These are phyloP conservation scores for Xylaria sp. DNA, from an alignment of 2,329 filamentous ascomycete species.

Conservation along the genomic window DNA sequence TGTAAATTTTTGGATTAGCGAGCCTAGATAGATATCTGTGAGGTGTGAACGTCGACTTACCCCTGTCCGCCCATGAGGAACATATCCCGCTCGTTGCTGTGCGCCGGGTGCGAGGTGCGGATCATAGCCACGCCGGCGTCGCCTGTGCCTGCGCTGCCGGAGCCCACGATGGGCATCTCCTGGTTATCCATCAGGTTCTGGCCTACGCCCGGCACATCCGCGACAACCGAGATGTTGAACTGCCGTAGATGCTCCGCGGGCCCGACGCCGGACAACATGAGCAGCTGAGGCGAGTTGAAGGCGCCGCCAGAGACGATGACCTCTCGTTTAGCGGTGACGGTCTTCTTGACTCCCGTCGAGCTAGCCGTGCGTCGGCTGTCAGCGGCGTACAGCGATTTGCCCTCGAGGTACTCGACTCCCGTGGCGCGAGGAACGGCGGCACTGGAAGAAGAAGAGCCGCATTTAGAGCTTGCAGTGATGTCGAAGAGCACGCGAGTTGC, in stretches of 20 bases:
- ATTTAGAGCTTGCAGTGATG: slow-evolving; percentile 10
- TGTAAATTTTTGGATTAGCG: no score
- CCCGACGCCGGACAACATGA: slow-evolving; percentile 62
- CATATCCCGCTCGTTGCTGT: slow-evolving; percentile 39
- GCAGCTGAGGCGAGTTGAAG: slow-evolving; percentile 61
- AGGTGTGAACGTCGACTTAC: slow-evolving; percentile 7
- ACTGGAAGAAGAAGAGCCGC: slow-evolving; percentile 14
- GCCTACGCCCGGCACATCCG: slow-evolving; percentile 60
- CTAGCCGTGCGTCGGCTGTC: slow-evolving; percentile 43
- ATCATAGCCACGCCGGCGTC: slow-evolving; percentile 33
- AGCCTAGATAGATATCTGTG: no score
- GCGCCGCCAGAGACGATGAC: slow-evolving; percentile 61
- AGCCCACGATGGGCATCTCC: slow-evolving; percentile 50
- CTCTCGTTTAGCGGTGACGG: slow-evolving; percentile 51
- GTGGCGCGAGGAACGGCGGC: slow-evolving; percentile 31
- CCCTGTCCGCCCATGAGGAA: slow-evolving; percentile 37
- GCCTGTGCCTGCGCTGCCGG: slow-evolving; percentile 26
- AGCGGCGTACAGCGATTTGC: slow-evolving; percentile 48
- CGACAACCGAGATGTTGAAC: slow-evolving; percentile 57
- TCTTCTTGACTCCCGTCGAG: slow-evolving; percentile 43
- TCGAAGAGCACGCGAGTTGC: slow-evolving; percentile 40
- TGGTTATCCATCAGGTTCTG: slow-evolving; percentile 60
- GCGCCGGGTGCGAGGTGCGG: slow-evolving; percentile 29
- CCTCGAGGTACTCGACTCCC: slow-evolving; percentile 40
- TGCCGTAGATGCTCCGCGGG: slow-evolving; percentile 53